phyloP scores from a whole-genome alignment of 305 asterid species.

The Fraxinus velutina region DNA sequence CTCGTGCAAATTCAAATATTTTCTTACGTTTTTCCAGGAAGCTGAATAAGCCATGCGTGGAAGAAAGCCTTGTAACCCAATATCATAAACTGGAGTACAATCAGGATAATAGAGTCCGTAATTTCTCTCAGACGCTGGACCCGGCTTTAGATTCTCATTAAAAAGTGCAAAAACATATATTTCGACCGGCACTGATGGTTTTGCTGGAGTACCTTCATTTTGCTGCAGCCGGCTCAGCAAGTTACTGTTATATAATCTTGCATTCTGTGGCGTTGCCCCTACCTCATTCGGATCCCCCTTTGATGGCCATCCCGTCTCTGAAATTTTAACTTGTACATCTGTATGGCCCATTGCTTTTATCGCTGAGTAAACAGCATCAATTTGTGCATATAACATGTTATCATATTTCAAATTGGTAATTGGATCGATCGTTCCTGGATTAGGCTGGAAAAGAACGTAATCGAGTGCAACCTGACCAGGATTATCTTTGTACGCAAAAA shows the following conservation, averaged over 20 bases:
- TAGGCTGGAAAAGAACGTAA: conserved; percentile 45
- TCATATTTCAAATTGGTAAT: conserved; percentile 36
- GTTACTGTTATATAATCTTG: conserved; percentile 28
- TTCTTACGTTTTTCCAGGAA: not conserved
- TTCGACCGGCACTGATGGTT: conserved; percentile 28
- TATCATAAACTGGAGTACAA: conserved; percentile 24
- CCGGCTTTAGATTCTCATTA: conserved; percentile 34
- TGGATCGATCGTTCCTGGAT: conserved; percentile 39
- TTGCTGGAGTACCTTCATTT: conserved; percentile 31
- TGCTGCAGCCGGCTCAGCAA: conserved; percentile 22
- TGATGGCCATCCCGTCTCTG: conserved; percentile 42
- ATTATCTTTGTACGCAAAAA: conserved; percentile 39
- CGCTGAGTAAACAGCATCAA: conserved; percentile 32
- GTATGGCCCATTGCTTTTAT: conserved; percentile 30
- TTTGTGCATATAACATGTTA: conserved; percentile 50
- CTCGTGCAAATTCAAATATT: not conserved
- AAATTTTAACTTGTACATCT: conserved; percentile 25
- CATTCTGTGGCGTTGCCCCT: conserved; percentile 31
- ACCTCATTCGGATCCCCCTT: conserved; percentile 35
- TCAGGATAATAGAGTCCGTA: conserved; percentile 35
- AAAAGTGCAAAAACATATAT: conserved; percentile 33
- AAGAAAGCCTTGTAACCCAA: not conserved
- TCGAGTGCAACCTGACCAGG: conserved; percentile 39
- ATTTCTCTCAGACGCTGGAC: conserved; percentile 33
- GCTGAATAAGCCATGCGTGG: not conserved